These are phyloP conservation scores for Vaccinium corymbosum DNA, from an alignment of 148 eudicot species.

Conservation along the genomic window DNA sequence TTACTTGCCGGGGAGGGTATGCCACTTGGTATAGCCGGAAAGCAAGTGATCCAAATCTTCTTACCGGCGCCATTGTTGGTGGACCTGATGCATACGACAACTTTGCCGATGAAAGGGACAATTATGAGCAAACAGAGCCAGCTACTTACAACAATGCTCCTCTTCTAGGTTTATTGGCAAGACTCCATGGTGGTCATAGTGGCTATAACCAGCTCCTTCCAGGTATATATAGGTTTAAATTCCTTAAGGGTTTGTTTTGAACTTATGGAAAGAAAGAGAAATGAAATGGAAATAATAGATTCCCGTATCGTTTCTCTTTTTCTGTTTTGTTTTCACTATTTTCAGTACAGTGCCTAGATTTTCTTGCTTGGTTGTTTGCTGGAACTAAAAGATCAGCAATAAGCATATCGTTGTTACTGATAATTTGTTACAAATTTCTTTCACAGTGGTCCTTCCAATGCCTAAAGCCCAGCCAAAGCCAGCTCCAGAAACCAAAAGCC, in stretches of 20 bases:
- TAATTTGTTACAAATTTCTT: neutral
- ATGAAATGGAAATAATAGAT: neutral
- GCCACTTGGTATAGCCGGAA: slow-evolving; percentile 89
- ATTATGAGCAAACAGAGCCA: slow-evolving; percentile 97
- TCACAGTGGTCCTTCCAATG: slow-evolving; percentile 48
- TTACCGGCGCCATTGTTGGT: slow-evolving; percentile 88
- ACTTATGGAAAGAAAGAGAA: neutral
- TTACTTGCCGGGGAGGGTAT: slow-evolving; percentile 87
- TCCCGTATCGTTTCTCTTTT: neutral
- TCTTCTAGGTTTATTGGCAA: slow-evolving; percentile 75
- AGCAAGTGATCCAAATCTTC: slow-evolving; percentile 80
- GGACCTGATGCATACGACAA: slow-evolving; percentile 98
- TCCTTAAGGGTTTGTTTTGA: neutral
- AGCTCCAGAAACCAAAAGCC: slow-evolving; percentile 27
- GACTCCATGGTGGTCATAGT: slow-evolving; percentile 65
- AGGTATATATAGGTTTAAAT: slow-evolving; percentile 25
- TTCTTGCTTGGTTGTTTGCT: neutral
- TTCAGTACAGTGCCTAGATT: neutral
- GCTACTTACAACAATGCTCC: slow-evolving; percentile 99
- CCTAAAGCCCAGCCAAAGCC: slow-evolving; percentile 39
- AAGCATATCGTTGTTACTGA: neutral
- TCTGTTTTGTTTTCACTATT: neutral
- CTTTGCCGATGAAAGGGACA: slow-evolving; percentile 92
- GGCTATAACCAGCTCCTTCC: slow-evolving; percentile 89
- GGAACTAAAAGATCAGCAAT: neutral